Evolutionary conservation across 768 basidiomycete genomes (phyloP).

Genomic region (Psilocybe cubensis): DNA sequence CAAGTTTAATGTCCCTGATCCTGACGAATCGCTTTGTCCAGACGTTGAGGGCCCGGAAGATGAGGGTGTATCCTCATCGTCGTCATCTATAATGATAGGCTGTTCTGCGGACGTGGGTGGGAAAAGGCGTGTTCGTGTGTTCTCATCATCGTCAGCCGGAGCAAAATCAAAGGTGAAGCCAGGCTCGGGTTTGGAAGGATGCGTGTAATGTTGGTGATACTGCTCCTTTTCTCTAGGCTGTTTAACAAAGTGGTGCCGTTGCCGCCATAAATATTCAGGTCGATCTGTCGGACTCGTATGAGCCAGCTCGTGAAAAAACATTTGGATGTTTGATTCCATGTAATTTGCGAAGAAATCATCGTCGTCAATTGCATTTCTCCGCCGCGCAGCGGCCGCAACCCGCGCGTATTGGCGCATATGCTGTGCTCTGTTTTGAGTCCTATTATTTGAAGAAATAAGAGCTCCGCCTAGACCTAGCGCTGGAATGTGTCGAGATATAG

Average conservation of each 20-base stretch:
- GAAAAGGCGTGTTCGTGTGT: conserved; percentile 21
- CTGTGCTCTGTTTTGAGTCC: conserved; percentile 12
- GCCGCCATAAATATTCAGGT: not conserved
- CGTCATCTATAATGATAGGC: conserved; percentile 57
- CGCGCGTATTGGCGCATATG: conserved; percentile 5
- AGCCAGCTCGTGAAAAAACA: not conserved
- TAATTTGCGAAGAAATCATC: no score
- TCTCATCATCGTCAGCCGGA: conserved; percentile 28
- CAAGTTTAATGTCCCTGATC: conserved; percentile 32
- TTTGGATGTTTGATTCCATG: not conserved
- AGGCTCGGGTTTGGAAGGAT: conserved; percentile 54
- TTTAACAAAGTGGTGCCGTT: not conserved
- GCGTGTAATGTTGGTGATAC: conserved; percentile 67
- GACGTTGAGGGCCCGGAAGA: conserved; percentile 6
- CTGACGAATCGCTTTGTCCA: conserved; percentile 4
- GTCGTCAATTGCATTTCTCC: not conserved
- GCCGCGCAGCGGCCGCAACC: conserved; percentile 1
- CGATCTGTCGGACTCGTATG: not conserved
- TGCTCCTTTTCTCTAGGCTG: conserved; percentile 32
- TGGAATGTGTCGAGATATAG: conserved; percentile 59
- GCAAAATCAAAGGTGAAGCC: conserved; percentile 76
- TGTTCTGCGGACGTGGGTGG: conserved; percentile 35
- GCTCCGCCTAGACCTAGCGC: conserved; percentile 26
- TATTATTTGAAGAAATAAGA: conserved; percentile 15
- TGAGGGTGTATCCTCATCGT: conserved; percentile 15